Base-by-base conservation (phyloP, 768 basidiomycete species). In the Collybia nuda region DNA sequence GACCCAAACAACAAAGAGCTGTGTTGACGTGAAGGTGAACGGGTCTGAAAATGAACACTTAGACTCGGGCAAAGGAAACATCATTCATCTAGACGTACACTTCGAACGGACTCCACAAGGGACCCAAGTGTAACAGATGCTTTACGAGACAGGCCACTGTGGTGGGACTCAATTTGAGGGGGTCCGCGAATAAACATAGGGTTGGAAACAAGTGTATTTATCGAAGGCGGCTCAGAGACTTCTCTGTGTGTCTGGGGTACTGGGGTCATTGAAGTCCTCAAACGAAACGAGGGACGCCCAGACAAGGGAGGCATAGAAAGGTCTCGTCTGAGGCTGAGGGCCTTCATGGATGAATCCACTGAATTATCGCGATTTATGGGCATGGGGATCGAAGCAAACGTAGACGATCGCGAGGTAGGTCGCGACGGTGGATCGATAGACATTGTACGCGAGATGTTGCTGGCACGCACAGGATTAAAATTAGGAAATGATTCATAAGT, bases 161-260 rank as follows among this genome's bases (percentile, higher is more conserved):
- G 58, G 23, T 62, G 59, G 12, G 58, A 50, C 36, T 68, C 63
- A 14, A 61, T 44, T 40, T 67, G 64, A 37, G 65, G 61, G 4
- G 88, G 86, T 0, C 82, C 77, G 56, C 78, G 86, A 12, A 91
- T 77, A 60, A 90, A 90, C 49, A 78, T 73, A 18, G 88, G 88
- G 59, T 86, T 84, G 23, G 80, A 76, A 52, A 76, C 73, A 36
- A 91, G 77, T 46, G 78, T 55, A 23, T 76, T 75, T 24, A 90
- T 65, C 5, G 86, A 76, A 22, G 89, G 89, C 5, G 89, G 89
- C 55, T 89, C 87, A 18, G 86, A 85, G 28, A 68, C 64, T 54
- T 85, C 79, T 57, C 84, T 57, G 57, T 51, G 48, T 39, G 56
- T 66, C 22, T 46, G 49, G 6, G 85, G 85, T 59, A 85, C 85